A percentile compares a stretch with the other conserved stretches of the same genome.
phyloP scores from a whole-genome alignment of 495 filamentous ascomycete species.

The Penicillium lagena region DNA sequence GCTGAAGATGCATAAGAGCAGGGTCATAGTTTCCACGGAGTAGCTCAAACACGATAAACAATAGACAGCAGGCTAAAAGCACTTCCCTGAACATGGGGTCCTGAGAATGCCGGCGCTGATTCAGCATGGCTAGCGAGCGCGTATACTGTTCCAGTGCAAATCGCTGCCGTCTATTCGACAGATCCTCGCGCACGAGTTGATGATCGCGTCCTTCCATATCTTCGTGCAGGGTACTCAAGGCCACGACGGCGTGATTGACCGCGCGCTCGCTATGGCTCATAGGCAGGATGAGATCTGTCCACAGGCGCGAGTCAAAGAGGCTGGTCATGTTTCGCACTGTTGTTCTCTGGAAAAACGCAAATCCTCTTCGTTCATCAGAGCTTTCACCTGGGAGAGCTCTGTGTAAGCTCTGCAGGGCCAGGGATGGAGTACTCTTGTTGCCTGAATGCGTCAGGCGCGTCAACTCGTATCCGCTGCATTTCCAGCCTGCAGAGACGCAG shows the following conservation, averaged over 20 bases:
- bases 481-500: conserved; percentile 9
- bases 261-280: conserved; percentile 38
- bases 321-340: conserved; percentile 38
- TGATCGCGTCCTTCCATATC: conserved; percentile 9
- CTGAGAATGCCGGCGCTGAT: conserved; percentile 6
- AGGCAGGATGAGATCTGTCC: conserved; percentile 42
- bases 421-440: neutral
- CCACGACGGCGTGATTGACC: conserved; percentile 44
- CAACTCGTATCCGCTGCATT: conserved; percentile 19
- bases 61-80: conserved; percentile 13
- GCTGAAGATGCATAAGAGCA: conserved; percentile 10
- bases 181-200: conserved; percentile 6
- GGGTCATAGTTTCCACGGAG: conserved; percentile 13
- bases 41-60: conserved; percentile 16
- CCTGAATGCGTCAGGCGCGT: conserved; percentile 1
- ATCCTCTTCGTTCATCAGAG: conserved; percentile 11
- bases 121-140: conserved; percentile 8
- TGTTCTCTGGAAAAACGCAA: conserved; percentile 32
- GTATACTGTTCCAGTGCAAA: conserved; percentile 15
- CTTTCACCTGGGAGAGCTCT: neutral
- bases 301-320: conserved; percentile 37
- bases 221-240: conserved; percentile 39
- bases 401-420: neutral
- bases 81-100: conserved; percentile 15
- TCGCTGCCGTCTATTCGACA: conserved; percentile 8